Evolutionary conservation across 352 stramenopile genomes (phyloP), one percentile per base, ranked within the genome.

Genomic region (Thalassiosira oceanica): DNA sequence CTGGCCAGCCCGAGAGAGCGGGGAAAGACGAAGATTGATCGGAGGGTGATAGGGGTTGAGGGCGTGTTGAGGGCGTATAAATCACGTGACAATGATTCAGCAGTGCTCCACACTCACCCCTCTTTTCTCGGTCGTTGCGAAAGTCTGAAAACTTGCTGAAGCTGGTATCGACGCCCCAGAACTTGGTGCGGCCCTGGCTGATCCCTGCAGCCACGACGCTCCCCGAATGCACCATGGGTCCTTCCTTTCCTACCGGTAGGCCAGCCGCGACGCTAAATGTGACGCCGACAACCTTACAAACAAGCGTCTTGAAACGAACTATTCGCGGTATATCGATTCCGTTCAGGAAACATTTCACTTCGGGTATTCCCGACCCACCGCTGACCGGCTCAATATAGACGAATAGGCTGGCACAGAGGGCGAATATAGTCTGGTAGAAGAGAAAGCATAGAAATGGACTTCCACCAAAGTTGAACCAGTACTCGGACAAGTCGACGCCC

Each of bases 331-430:
- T 90, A 85, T 98, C 97, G 64, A 98, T 97, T 16, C 96, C 96
- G 78, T 99, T 99, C 8, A 99, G 81, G 16, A 95, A 98, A 27
- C 93, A 94, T 73, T 99, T 99, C 61, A 99, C 97, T 80, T 99
- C 96, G 3, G 90, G 90, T 70, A 99, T 98, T 36, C 96, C 96
- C 3, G 94, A 98, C 6, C 97, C 97, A 33, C 85, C 93, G 1
- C 93, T 93, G 15, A 98, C 91, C 0, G 96, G 96, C 74, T 98
- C 97, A 10, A 97, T 72, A 60, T 96, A 96, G 31, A 97, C 93
- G 70, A 98, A 96, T 23, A 94, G 86, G 2, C 73, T 76, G 1
- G 84, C 77, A 35, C 77, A 86, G 0, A 87, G 73, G 18, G 97
- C 96, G 67, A 98, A 99, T 3, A 78, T 57, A 3, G 97, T 78